These are phyloP conservation scores for Zangia roseola DNA, from an alignment of 768 basidiomycete species.

Conservation along the genomic window DNA sequence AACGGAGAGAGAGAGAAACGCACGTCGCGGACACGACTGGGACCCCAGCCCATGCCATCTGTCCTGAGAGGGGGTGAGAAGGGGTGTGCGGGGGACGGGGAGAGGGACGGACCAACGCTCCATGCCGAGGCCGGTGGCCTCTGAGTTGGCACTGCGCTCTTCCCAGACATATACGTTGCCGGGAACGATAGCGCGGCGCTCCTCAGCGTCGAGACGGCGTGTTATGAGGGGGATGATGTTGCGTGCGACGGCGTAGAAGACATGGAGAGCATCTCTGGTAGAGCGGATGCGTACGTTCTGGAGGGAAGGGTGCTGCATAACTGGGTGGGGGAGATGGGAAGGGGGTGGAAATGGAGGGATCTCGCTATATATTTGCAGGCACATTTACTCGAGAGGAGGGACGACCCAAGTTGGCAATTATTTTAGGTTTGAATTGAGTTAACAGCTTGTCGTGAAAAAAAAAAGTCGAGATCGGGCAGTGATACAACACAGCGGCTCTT, in stretches of 20 bases:
- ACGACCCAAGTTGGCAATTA: slow-evolving; percentile 30
- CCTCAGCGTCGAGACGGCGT: slow-evolving; percentile 79
- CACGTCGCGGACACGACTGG: slow-evolving; percentile 64
- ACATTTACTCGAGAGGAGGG: slow-evolving; percentile 23
- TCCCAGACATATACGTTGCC: slow-evolving; percentile 90
- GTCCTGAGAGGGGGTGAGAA: slow-evolving; percentile 36
- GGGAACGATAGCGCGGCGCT: slow-evolving; percentile 67
- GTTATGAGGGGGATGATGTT: slow-evolving; percentile 72
- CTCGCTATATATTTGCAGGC: slow-evolving; percentile 39
- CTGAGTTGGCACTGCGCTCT: slow-evolving; percentile 81
- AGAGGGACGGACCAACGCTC: slow-evolving; percentile 61
- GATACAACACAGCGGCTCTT: too few species aligned
- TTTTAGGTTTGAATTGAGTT: slow-evolving; percentile 65
- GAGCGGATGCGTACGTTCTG: slow-evolving; percentile 75
- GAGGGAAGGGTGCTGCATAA: slow-evolving; percentile 76
- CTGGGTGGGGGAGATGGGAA: slow-evolving; percentile 16
- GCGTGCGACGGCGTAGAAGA: slow-evolving; percentile 75
- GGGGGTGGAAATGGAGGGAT: slow-evolving; percentile 15
- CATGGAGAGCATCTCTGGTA: slow-evolving; percentile 75
- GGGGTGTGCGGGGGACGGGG: not conserved
- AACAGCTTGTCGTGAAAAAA: slow-evolving; percentile 11
- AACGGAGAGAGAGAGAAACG: not conserved
- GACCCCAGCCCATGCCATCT: slow-evolving; percentile 81
- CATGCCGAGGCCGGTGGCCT: slow-evolving; percentile 80
- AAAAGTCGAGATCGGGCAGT: too few species aligned